These are phyloP conservation scores for Collybia nuda DNA, from an alignment of 768 basidiomycete species.

Conservation along the genomic window DNA sequence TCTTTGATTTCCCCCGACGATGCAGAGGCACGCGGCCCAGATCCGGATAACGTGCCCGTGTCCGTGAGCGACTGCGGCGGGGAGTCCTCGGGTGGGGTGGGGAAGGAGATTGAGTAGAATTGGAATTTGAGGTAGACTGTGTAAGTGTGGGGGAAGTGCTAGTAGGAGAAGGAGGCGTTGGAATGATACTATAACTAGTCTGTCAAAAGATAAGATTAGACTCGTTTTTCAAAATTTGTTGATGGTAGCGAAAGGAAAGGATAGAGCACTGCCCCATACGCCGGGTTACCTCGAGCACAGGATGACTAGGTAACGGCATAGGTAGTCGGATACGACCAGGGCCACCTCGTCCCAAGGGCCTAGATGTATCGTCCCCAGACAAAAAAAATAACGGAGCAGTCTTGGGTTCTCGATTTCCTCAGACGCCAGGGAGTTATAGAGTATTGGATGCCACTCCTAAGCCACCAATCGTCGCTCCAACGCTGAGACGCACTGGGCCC, in stretches of 20 bases:
- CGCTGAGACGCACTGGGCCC: too few relatives aligned
- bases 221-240: not conserved
- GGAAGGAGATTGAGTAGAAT: constrained; percentile 38
- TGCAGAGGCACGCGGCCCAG: constrained; percentile 75
- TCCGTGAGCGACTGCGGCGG: constrained; percentile 35
- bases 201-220: constrained; percentile 8
- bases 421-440: too few relatives aligned
- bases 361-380: too few relatives aligned
- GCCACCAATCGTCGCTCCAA: too few relatives aligned
- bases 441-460: too few relatives aligned
- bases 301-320: too few relatives aligned
- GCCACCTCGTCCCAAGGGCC: too few relatives aligned
- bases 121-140: constrained; percentile 38
- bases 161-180: constrained; percentile 31
- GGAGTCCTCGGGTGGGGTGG: constrained; percentile 42
- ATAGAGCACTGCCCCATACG: not conserved
- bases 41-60: constrained; percentile 50
- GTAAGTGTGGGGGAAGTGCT: constrained; percentile 37
- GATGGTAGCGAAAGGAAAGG: not conserved
- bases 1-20: constrained; percentile 74
- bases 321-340: too few relatives aligned
- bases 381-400: too few relatives aligned
- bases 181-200: constrained; percentile 23
- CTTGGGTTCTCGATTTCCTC: too few relatives aligned
- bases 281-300: too few relatives aligned